Conservation (phyloP, 495 filamentous ascomycete species). For the Chaetomium fimeti region DNA sequence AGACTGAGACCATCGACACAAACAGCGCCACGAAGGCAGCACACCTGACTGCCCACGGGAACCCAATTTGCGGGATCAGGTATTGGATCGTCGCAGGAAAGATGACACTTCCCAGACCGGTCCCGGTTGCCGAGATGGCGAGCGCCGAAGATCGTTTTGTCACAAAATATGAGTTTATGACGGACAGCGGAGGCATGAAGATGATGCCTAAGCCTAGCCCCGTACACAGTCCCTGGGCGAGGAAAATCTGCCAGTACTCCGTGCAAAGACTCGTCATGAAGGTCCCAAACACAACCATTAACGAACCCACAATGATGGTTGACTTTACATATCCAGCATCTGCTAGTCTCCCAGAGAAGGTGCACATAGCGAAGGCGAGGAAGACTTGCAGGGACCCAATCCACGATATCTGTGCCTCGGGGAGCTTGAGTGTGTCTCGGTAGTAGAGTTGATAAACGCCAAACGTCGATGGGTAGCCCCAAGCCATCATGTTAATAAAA, state of each 20-base stretch:
- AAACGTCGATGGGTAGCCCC: constrained; percentile 46
- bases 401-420: constrained; percentile 46
- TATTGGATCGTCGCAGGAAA: constrained; percentile 47
- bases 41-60: constrained; percentile 47
- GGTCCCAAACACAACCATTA: constrained; percentile 43
- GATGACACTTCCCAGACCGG: constrained; percentile 44
- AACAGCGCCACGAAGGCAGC: constrained; percentile 42
- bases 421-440: constrained; percentile 42
- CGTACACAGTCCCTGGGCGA: constrained; percentile 44
- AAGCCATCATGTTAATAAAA: constrained; percentile 44
- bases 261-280: constrained; percentile 45
- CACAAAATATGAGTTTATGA: constrained; percentile 45
- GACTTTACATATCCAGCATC: constrained; percentile 45
- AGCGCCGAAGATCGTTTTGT: constrained; percentile 39
- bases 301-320: constrained; percentile 37
- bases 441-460: constrained; percentile 52
- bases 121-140: constrained; percentile 42
- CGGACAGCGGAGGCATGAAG: constrained; percentile 46
- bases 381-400: constrained; percentile 50
- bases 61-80: constrained; percentile 43
- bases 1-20: constrained; percentile 32
- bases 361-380: constrained; percentile 42
- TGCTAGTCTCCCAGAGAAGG: constrained; percentile 41
- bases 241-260: constrained; percentile 47
- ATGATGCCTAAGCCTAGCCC: constrained; percentile 46